Percentiles rank a stretch among this genome's conserved stretches.
Evolutionary conservation across 805 yeast species (phyloP).

Genomic region (Schwanniomyces vanrijiae): DNA sequence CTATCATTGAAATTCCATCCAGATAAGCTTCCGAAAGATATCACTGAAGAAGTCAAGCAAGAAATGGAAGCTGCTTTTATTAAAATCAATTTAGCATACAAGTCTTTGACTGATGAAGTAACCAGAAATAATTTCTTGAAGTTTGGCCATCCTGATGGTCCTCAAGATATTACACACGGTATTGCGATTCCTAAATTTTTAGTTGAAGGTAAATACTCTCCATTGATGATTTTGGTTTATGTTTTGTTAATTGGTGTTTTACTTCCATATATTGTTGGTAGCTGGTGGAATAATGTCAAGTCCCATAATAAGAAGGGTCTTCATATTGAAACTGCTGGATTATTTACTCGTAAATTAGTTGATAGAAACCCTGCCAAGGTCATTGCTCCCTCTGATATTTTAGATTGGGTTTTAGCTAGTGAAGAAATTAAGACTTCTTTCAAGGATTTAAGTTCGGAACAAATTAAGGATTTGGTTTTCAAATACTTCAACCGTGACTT

Average conservation of each 20-base stretch:
- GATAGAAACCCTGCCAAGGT: constrained; percentile 73
- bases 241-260: constrained; percentile 71
- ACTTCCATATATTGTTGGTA: constrained; percentile 77
- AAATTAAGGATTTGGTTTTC: constrained; percentile 51
- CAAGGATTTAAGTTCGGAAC: constrained; percentile 41
- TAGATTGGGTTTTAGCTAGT: constrained; percentile 62
- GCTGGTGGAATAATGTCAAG: constrained; percentile 88
- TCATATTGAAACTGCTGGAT: constrained; percentile 79
- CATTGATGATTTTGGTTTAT: constrained; percentile 61
- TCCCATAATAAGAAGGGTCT: constrained; percentile 80
- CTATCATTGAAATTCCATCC: constrained; percentile 90
- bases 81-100: constrained; percentile 85
- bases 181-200: constrained; percentile 92
- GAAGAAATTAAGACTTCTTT: constrained; percentile 56
- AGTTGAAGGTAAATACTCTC: constrained; percentile 78
- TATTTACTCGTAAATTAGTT: constrained; percentile 67
- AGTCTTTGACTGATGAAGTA: constrained; percentile 88
- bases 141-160: constrained; percentile 98
- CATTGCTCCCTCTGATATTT: constrained; percentile 56
- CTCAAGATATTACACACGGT: constrained; percentile 85
- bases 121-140: constrained; percentile 77
- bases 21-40: constrained; percentile 74
- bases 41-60: constrained; percentile 54
- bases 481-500: constrained; percentile 59
- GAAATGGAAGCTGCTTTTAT: constrained; percentile 76